Evolutionary conservation across 2,329 filamentous ascomycete species (phyloP).

Genomic region (Phyllosticta citribraziliensis): DNA sequence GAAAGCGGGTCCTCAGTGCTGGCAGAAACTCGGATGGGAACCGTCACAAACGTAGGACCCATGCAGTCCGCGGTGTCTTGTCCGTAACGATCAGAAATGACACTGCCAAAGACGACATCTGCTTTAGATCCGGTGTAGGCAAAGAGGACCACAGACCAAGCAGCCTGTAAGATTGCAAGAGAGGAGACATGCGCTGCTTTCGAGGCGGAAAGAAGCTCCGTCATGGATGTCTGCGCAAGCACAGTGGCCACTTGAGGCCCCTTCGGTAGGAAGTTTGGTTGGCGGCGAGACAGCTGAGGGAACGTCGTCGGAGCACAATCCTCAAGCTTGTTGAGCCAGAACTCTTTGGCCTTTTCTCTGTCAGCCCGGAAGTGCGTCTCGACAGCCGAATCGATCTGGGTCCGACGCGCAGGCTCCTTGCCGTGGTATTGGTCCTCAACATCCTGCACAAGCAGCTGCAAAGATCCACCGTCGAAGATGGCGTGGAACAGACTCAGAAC

Average conservation of each 20-base stretch:
- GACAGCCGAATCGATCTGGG: constrained; percentile 53
- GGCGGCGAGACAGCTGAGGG: constrained; percentile 18
- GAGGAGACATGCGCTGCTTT: constrained; percentile 5
- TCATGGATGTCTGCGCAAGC: not conserved
- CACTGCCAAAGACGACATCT: constrained; percentile 8
- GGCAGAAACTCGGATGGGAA: constrained; percentile 6
- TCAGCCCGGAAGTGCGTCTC: constrained; percentile 40
- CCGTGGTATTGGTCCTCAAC: constrained; percentile 48
- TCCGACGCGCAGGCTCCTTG: constrained; percentile 33
- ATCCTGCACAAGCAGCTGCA: constrained; percentile 56
- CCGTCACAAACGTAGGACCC: constrained; percentile 6
- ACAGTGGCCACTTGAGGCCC: constrained; percentile 3
- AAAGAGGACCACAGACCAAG: constrained; percentile 6
- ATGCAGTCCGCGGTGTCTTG: constrained; percentile 8
- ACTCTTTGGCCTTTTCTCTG: constrained; percentile 42
- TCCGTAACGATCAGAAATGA: constrained; percentile 7
- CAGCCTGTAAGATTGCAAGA: constrained; percentile 5
- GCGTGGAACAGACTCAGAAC: constrained; percentile 58
- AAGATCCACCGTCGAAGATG: constrained; percentile 70
- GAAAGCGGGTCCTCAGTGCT: not conserved
- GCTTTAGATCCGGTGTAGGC: constrained; percentile 6
- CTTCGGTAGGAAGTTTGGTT: not conserved
- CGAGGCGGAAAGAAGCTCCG: constrained; percentile 1
- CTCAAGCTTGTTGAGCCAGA: constrained; percentile 52
- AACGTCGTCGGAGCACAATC: constrained; percentile 35